Evolutionary conservation across 345 rosid species (phyloP).

Genomic region (Hirschfeldia incana): DNA sequence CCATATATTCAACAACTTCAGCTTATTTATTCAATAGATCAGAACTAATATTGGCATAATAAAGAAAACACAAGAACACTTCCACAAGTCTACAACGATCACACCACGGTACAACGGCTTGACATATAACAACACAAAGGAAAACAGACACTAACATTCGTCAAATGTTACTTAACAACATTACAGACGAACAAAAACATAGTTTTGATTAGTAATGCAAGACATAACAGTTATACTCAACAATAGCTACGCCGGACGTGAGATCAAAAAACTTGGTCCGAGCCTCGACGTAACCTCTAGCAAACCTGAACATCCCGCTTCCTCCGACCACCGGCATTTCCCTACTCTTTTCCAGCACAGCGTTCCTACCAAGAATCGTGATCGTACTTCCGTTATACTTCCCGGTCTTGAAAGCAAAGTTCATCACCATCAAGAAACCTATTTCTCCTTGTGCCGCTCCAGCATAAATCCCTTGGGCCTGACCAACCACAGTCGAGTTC

Average conservation of each 20-base stretch:
- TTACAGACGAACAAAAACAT: not conserved
- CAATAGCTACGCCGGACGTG: conserved; percentile 33
- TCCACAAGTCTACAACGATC: not conserved
- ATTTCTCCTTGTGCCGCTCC: conserved; percentile 36
- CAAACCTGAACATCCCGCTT: conserved; percentile 54
- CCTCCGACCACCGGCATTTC: conserved; percentile 65
- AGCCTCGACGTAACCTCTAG: conserved; percentile 55
- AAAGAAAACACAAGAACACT: not conserved
- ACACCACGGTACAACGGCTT: not conserved
- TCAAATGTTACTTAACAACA: not conserved
- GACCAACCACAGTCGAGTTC: conserved; percentile 29
- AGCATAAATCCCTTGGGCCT: conserved; percentile 46
- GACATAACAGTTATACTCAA: conserved; percentile 43
- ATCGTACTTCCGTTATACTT: conserved; percentile 41
- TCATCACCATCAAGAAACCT: conserved; percentile 43
- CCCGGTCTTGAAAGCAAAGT: conserved; percentile 41
- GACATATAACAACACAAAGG: not conserved
- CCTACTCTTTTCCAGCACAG: conserved; percentile 31
- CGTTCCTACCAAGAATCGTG: conserved; percentile 38
- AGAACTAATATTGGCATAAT: not conserved
- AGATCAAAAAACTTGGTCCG: conserved; percentile 32
- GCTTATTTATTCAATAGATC: not conserved
- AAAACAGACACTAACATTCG: not conserved
- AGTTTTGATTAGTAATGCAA: conserved; percentile 28
- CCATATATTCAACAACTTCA: not conserved